A percentile compares a stretch with the other conserved stretches of the same genome.
phyloP scores from a whole-genome alignment of 2,329 filamentous ascomycete genomes.

The Arthroderma sp. region DNA sequence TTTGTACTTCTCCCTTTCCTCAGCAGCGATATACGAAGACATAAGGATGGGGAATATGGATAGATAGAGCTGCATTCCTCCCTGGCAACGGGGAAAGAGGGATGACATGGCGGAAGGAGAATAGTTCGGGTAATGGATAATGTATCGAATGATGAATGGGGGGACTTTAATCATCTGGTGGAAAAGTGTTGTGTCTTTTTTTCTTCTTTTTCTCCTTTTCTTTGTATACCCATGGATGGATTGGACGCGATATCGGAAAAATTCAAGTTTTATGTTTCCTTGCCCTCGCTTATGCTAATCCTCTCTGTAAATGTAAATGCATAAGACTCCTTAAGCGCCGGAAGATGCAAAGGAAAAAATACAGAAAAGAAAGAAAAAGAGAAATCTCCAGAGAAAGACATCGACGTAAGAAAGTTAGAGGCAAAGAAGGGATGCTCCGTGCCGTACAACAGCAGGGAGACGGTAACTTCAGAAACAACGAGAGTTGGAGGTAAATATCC shows the following conservation, averaged over 20 bases:
- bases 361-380: not conserved
- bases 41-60: not conserved
- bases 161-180: not conserved
- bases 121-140: not conserved
- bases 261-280: constrained; percentile 1
- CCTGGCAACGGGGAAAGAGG: not conserved
- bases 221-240: constrained; percentile 1
- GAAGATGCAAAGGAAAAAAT: not conserved
- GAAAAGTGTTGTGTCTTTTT: not conserved
- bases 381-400: not conserved
- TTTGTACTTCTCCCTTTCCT: not conserved
- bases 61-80: constrained; percentile 2
- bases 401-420: not conserved
- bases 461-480: not conserved
- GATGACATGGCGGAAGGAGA: not conserved
- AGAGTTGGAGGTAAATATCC: not conserved
- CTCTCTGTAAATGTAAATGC: not conserved
- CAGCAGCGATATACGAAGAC: not conserved
- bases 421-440: not conserved
- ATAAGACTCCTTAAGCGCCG: not conserved
- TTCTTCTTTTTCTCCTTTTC: not conserved
- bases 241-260: not conserved
- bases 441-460: not conserved
- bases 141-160: not conserved
- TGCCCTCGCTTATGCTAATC: not conserved